These are phyloP conservation scores for Priceomyces melissophilus DNA, from an alignment of 805 yeast species.

Conservation along the genomic window DNA sequence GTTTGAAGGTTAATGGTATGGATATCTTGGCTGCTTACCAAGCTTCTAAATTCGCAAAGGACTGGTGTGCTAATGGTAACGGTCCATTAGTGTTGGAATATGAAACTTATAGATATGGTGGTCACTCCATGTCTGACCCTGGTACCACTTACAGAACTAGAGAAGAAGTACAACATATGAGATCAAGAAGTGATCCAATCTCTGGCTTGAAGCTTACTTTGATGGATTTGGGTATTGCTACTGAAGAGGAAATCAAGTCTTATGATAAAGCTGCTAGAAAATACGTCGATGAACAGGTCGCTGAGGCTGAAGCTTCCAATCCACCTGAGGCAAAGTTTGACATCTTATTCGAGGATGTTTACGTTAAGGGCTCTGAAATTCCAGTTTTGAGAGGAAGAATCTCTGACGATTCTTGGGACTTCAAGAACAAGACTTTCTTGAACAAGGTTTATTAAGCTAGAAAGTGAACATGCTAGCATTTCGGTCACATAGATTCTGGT, in stretches of 20 bases:
- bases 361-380: constrained; percentile 90
- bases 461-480: neutral
- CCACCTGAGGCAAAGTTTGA: constrained; percentile 95
- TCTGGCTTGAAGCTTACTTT: constrained; percentile 90
- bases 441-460: constrained; percentile 41
- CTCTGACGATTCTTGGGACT: constrained; percentile 92
- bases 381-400: constrained; percentile 95
- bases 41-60: constrained; percentile 95
- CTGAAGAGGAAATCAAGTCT: constrained; percentile 91
- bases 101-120: constrained; percentile 99
- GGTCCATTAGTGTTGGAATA: constrained; percentile 96
- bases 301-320: constrained; percentile 88
- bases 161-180: constrained; percentile 99
- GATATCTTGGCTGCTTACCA: constrained; percentile 92
- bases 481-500: too few species aligned
- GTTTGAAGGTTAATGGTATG: constrained; percentile 98
- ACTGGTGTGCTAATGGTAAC: constrained; percentile 88
- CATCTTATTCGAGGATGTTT: constrained; percentile 93
- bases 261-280: constrained; percentile 96
- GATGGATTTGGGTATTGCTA: constrained; percentile 77
- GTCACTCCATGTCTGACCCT: constrained; percentile 99
- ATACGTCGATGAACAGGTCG: constrained; percentile 91
- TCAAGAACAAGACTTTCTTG: constrained; percentile 47
- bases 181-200: constrained; percentile 97
- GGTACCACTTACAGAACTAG: constrained; percentile 99